Evolutionary conservation across 805 yeast genomes (phyloP), one percentile per base, ranked within the genome.

Genomic region (Maudiozyma turicensis): DNA sequence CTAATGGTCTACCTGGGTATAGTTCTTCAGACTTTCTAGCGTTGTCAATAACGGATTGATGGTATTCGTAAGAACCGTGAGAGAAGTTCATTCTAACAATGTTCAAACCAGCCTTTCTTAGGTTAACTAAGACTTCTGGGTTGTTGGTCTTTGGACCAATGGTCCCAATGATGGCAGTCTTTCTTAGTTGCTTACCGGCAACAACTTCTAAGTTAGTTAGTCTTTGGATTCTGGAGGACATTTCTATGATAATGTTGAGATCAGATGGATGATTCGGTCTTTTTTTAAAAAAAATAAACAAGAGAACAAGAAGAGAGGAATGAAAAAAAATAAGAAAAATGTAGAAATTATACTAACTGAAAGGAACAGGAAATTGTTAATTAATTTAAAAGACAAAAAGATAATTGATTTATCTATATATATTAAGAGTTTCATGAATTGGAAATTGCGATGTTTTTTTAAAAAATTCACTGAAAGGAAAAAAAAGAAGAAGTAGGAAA

Each of bases 41-140:
- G 68, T 93, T 91, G 80, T 91, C 97, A 70, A 93, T 76, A 64
- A 93, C 99, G 54, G 87, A 75, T 75, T 90, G 96, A 74, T 93
- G 99, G 82, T 93, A 93, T 65, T 90, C 97, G 75, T 93, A 83
- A 47, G 96, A 80, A 64, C 99, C 99, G 77, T 93, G 99, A 58
- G 96, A 87, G 77, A 93, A 93, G 84, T 93, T 93, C 97, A 93
- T 89, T 71, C 99, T 86, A 49, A 88, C 98, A 68, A 93, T 87
- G 81, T 91, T 93, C 62, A 93, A 79, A 68, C 99, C 99, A 54
- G 97, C 96, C 73, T 88, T 86, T 78, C 99, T 85, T 67, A 93
- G 80, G 69, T 81, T 78, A 63, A 82, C 87, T 66, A 93, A 74
- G 59, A 78, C 77, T 67, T 90, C 96, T 58, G 84, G 90, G 61